Conservation (phyloP, 306 rosid genomes). For the Gastrolobium bilobum region DNA sequence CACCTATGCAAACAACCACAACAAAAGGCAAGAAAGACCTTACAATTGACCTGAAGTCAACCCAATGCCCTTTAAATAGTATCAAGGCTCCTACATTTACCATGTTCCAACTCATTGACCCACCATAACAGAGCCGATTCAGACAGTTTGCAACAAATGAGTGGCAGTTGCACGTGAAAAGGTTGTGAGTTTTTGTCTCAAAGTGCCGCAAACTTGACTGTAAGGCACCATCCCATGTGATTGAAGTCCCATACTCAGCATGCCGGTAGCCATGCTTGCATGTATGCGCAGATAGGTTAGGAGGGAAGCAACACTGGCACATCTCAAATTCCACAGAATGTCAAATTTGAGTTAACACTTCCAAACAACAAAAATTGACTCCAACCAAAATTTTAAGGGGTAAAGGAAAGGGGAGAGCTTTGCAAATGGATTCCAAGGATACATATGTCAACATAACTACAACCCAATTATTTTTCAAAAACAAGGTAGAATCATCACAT, state of each 20-base stretch:
- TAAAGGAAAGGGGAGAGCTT: conserved; percentile 23
- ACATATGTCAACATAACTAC: conserved; percentile 9
- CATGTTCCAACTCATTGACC: conserved; percentile 96
- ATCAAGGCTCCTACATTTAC: conserved; percentile 75
- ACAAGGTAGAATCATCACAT: conserved; percentile 14
- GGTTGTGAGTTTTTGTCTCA: conserved; percentile 82
- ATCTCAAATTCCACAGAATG: conserved; percentile 43
- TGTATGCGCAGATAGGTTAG: conserved; percentile 71
- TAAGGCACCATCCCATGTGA: conserved; percentile 92
- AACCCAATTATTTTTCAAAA: conserved; percentile 22
- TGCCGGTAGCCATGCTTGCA: conserved; percentile 80
- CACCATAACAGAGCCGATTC: conserved; percentile 76
- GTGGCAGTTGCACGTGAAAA: conserved; percentile 90
- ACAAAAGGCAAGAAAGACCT: conserved; percentile 87
- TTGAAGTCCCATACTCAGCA: conserved; percentile 74
- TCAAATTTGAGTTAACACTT: conserved; percentile 41
- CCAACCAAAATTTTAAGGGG: not conserved
- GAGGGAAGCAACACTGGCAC: conserved; percentile 89
- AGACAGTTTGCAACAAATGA: conserved; percentile 83
- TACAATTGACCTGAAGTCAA: conserved; percentile 66
- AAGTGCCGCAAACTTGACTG: conserved; percentile 62
- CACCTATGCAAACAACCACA: conserved; percentile 72
- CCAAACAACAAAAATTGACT: conserved; percentile 13
- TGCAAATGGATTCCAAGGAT: not conserved
- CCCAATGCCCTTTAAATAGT: conserved; percentile 88